Percentiles rank a stretch among this genome's conserved stretches.
phyloP scores from a whole-genome alignment of 1,284 basidiomycete species.

The Meripilus lineatus region DNA sequence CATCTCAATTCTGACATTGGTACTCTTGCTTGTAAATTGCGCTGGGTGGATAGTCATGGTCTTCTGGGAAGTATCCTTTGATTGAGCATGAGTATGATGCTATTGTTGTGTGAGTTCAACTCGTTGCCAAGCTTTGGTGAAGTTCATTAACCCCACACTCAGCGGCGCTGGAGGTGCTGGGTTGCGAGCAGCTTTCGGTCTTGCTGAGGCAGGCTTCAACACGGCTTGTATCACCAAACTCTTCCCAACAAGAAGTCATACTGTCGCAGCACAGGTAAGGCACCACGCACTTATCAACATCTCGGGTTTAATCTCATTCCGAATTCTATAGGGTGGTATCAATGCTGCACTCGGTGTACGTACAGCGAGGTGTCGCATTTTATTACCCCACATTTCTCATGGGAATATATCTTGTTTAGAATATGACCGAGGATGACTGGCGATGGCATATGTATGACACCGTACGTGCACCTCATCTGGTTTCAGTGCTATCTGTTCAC shows the following conservation, averaged over 20 bases:
- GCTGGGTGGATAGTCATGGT: slow-evolving; percentile 56
- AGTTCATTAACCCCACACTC: slow-evolving; percentile 8
- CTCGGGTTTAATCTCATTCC: slow-evolving; percentile 3
- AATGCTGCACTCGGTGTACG: slow-evolving; percentile 95
- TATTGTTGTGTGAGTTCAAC: slow-evolving; percentile 82
- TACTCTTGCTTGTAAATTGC: slow-evolving; percentile 14
- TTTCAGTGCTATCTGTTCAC: slow-evolving; percentile 11
- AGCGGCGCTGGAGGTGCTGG: slow-evolving; percentile 98
- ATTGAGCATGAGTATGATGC: slow-evolving; percentile 99
- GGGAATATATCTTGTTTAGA: slow-evolving; percentile 42
- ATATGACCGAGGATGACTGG: slow-evolving; percentile 99
- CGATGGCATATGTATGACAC: slow-evolving; percentile 99
- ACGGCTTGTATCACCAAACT: slow-evolving; percentile 99
- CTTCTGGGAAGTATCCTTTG: slow-evolving; percentile 86
- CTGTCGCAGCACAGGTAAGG: slow-evolving; percentile 91
- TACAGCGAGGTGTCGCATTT: slow-evolving; percentile 14
- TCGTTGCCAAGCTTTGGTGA: background rate
- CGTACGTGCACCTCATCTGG: slow-evolving; percentile 39
- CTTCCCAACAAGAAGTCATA: slow-evolving; percentile 99
- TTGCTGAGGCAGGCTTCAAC: slow-evolving; percentile 98
- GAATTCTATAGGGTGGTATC: slow-evolving; percentile 78
- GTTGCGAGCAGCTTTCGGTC: slow-evolving; percentile 96
- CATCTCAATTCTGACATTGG: slow-evolving; percentile 4
- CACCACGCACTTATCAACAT: background rate
- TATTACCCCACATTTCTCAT: background rate